A percentile compares a stretch with the other conserved stretches of the same genome.
Evolutionary conservation across 139 green algal genomes (phyloP).

Genomic region (Chloropicon primus): DNA sequence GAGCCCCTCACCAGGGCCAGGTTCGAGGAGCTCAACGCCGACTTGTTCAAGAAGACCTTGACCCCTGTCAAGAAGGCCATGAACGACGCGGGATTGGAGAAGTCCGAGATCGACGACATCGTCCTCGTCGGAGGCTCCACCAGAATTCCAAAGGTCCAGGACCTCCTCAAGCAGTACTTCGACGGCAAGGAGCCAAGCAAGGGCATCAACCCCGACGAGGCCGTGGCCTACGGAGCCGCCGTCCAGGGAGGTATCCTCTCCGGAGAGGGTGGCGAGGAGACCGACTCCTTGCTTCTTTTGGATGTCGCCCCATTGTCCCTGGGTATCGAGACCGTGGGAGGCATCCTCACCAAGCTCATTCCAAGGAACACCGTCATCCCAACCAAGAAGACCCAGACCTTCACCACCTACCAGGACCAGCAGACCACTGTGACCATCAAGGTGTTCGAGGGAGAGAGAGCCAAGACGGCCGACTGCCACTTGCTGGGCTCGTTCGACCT

Average conservation of each 20-base stretch:
- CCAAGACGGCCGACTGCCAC: slow-evolving; percentile 91
- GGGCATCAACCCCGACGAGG: slow-evolving; percentile 50
- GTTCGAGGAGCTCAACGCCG: slow-evolving; percentile 97
- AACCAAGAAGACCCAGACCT: slow-evolving; percentile 97
- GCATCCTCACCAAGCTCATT: slow-evolving; percentile 51
- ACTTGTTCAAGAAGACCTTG: slow-evolving; percentile 97
- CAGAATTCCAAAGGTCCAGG: slow-evolving; percentile 62
- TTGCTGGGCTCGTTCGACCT: slow-evolving; percentile 84
- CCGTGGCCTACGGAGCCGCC: slow-evolving; percentile 38
- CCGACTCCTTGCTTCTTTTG: slow-evolving; percentile 28
- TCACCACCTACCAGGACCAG: slow-evolving; percentile 98
- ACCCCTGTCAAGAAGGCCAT: slow-evolving; percentile 90
- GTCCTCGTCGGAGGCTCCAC: slow-evolving; percentile 93
- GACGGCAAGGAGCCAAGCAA: slow-evolving; percentile 51
- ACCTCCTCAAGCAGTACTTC: slow-evolving; percentile 80
- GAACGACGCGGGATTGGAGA: slow-evolving; percentile 84
- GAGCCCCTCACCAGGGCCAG: slow-evolving; percentile 93
- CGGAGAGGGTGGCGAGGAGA: slow-evolving; percentile 51
- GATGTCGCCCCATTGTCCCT: slow-evolving; percentile 42
- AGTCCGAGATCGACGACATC: slow-evolving; percentile 81
- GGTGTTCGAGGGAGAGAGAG: slow-evolving; percentile 78
- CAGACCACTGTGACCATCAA: slow-evolving; percentile 60
- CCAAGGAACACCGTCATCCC: slow-evolving; percentile 52
- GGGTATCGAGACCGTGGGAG: slow-evolving; percentile 42
- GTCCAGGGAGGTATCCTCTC: slow-evolving; percentile 69